Evolutionary conservation across 1,284 basidiomycete genomes (phyloP), one percentile per base, ranked within the genome.

Genomic region (Blastosporella zonata): DNA sequence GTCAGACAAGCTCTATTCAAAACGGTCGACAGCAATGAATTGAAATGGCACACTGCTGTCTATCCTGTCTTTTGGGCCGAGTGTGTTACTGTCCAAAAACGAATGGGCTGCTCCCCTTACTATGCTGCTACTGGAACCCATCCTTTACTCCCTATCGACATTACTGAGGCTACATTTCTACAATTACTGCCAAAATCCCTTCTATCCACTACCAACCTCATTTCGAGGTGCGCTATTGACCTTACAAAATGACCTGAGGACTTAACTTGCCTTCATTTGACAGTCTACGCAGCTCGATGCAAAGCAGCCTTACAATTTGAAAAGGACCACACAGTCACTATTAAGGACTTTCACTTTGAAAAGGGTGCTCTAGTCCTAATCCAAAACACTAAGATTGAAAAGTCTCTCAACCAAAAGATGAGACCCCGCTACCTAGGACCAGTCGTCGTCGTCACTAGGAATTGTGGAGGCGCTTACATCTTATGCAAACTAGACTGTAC

Each of bases 121-220:
- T 74, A 63, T 46, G 59, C 62, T 7, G 63, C 61, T 0, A 64
- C 63, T 17, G 68, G 73, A 0, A 51, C 62, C 0, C 59, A 74
- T 3, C 74, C 69, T 0, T 42, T 71, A 1, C 54, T 75, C 3
- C 71, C 70, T 0, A 61, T 75, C 9, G 67, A 74, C 37, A 50
- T 75, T 6, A 41, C 56, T 0, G 65, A 75, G 54, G 71, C 71
- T 0, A 73, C 66, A 0, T 75, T 59, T 27, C 60, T 71, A 0
- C 29, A 61, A 0, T 61, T 61, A 0, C 23, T 55, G 0, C 58
- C 60, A 1, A 41, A 54, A 2, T 7, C 46, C 0, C 17, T 52
- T 1, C 46, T 72, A 0, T 60, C 59, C 0, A 64, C 63, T 0
- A n/a, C n/a, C n/a, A n/a, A n/a, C n/a, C n/a, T n/a, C n/a, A n/a